Evolutionary conservation across 2,329 filamentous ascomycete species (phyloP).

Genomic region (Amauroascus niger): DNA sequence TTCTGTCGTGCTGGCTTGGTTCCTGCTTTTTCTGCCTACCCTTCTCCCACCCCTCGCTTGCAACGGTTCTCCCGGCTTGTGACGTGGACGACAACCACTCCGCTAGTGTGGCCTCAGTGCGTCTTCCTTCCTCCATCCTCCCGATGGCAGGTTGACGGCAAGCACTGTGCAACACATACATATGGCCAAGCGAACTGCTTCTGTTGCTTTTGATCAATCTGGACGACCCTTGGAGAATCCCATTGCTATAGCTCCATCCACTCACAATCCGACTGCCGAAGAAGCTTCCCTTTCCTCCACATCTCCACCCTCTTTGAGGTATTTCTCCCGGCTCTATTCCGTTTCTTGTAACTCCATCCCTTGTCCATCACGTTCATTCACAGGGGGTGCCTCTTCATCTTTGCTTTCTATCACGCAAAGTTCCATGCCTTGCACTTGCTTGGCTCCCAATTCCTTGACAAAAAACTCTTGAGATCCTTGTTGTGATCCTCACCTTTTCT

Average conservation of each 20-base stretch:
- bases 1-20: neutral
- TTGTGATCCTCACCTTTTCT: slow-evolving; percentile 11
- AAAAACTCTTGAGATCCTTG: slow-evolving; percentile 11
- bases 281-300: slow-evolving; percentile 20
- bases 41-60: neutral
- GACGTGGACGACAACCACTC: slow-evolving; percentile 10
- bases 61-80: neutral
- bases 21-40: neutral
- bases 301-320: slow-evolving; percentile 30
- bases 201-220: slow-evolving; percentile 33
- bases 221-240: slow-evolving; percentile 27
- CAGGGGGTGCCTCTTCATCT: neutral
- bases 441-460: neutral
- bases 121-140: slow-evolving; percentile 20
- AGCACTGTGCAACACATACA: slow-evolving; percentile 27
- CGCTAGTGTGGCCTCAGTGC: slow-evolving; percentile 12
- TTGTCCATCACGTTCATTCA: neutral
- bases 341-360: slow-evolving; percentile 7
- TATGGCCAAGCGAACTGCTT: slow-evolving; percentile 41
- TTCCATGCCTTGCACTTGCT: neutral
- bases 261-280: slow-evolving; percentile 24
- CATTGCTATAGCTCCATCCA: slow-evolving; percentile 21
- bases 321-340: slow-evolving; percentile 22
- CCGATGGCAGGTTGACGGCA: slow-evolving; percentile 38
- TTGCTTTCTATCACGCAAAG: neutral